phyloP scores from a whole-genome alignment of 2,329 filamentous ascomycete genomes.

The Coniella vitis region DNA sequence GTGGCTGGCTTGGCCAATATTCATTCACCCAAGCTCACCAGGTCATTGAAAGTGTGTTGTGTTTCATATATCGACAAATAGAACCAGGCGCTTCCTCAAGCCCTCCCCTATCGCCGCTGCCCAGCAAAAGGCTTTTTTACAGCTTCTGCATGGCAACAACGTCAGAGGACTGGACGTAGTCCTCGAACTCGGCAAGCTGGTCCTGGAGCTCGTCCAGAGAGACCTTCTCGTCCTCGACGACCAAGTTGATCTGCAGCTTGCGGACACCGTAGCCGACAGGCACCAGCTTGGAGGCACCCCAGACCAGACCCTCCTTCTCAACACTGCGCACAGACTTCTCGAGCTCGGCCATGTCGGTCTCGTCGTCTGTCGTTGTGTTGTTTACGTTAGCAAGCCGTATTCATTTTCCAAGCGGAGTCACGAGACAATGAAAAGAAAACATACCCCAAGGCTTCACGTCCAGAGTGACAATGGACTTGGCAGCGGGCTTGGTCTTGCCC shows the following conservation, averaged over 20 bases:
- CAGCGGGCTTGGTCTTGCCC: slow-evolving; percentile 80
- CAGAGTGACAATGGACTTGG: slow-evolving; percentile 93
- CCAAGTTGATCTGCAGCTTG: slow-evolving; percentile 98
- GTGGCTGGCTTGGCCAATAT: no score
- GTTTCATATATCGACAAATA: background rate
- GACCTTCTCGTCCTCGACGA: slow-evolving; percentile 96
- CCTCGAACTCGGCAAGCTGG: slow-evolving; percentile 76
- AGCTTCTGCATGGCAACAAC: slow-evolving; percentile 88
- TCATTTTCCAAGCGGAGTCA: no score
- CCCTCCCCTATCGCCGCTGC: no score
- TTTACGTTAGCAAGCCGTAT: slow-evolving; percentile 4
- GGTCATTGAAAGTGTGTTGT: no score
- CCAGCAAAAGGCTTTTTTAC: slow-evolving; percentile 47
- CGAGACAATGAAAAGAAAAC: slow-evolving; percentile 26
- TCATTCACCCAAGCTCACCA: no score
- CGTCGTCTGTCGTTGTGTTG: slow-evolving; percentile 61
- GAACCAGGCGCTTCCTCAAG: background rate
- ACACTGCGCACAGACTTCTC: slow-evolving; percentile 76
- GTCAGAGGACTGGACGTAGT: slow-evolving; percentile 93
- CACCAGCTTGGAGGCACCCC: slow-evolving; percentile 87
- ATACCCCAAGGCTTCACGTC: slow-evolving; percentile 99
- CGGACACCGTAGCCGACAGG: slow-evolving; percentile 95
- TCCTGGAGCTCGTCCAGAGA: slow-evolving; percentile 81
- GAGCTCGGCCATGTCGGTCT: slow-evolving; percentile 83
- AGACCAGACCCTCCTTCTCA: slow-evolving; percentile 88